Percentiles rank a stretch among this genome's conserved stretches.
Conservation (phyloP, 805 yeast genomes). For the Cyberlindnera galapagoensis region DNA sequence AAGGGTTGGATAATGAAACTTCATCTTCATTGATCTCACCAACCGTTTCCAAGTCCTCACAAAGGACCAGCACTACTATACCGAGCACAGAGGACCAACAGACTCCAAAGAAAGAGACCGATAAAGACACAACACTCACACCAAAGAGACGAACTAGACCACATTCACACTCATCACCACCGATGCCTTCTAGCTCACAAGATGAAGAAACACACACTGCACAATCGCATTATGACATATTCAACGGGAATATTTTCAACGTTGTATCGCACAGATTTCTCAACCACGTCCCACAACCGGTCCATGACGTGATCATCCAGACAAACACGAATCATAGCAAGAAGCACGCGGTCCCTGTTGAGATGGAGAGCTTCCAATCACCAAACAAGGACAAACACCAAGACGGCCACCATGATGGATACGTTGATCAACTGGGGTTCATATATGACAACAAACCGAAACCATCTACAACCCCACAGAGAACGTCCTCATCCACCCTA, state of each 20-base stretch:
- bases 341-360: constrained; percentile 30
- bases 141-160: constrained; percentile 14
- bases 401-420: constrained; percentile 10
- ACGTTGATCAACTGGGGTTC: constrained; percentile 46
- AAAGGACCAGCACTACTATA: constrained; percentile 3
- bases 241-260: constrained; percentile 6
- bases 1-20: constrained; percentile 11
- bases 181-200: constrained; percentile 4
- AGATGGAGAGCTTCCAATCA: constrained; percentile 34
- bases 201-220: neutral
- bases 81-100: constrained; percentile 3
- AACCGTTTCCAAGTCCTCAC: neutral
- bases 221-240: constrained; percentile 2
- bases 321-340: constrained; percentile 2
- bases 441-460: constrained; percentile 26
- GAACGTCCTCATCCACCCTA: neutral
- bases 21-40: neutral
- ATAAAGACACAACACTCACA: constrained; percentile 3
- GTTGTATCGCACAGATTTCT: constrained; percentile 16
- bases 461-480: neutral
- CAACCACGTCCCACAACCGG: constrained; percentile 18
- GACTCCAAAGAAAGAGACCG: too few species aligned
- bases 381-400: constrained; percentile 23
- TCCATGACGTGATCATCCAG: constrained; percentile 16
- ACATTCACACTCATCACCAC: constrained; percentile 16